Percentiles rank a stretch among this genome's conserved stretches.
phyloP scores from a whole-genome alignment of 352 stramenopile species.

The Globisporangium iwayamae region DNA sequence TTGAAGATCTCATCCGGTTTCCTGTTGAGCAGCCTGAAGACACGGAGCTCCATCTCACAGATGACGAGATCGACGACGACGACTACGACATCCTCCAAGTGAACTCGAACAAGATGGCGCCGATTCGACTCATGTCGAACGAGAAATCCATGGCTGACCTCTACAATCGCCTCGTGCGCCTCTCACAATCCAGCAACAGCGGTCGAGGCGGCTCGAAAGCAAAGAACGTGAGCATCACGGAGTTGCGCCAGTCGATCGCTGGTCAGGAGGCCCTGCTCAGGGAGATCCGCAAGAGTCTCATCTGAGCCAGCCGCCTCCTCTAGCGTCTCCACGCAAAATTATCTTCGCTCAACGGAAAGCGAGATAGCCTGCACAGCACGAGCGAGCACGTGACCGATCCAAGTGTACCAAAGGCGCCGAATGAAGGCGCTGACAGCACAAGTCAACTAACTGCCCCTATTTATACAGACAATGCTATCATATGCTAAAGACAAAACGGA shows the following conservation, averaged over 20 bases:
- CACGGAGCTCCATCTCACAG: not conserved
- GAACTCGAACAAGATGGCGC: slow-evolving; percentile 11
- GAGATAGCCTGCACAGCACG: slow-evolving; percentile 1
- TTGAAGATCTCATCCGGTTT: slow-evolving; percentile 20
- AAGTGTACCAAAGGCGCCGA: not conserved
- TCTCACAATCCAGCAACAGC: slow-evolving; percentile 14
- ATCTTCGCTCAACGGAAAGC: slow-evolving; percentile 14
- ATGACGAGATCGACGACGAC: slow-evolving; percentile 13
- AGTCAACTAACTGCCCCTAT: slow-evolving; percentile 3
- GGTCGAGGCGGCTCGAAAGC: not conserved
- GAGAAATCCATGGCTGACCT: slow-evolving; percentile 16
- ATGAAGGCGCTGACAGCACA: not conserved
- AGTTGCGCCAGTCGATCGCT: slow-evolving; percentile 17
- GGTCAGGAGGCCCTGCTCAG: slow-evolving; percentile 11
- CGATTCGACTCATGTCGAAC: slow-evolving; percentile 11
- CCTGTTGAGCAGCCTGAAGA: slow-evolving; percentile 11
- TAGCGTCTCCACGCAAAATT: too few species aligned
- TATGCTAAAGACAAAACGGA: not conserved
- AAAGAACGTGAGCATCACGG: slow-evolving; percentile 5
- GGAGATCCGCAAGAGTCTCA: slow-evolving; percentile 15
- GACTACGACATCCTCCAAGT: slow-evolving; percentile 8
- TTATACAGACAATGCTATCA: slow-evolving; percentile 5
- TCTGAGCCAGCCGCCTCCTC: not conserved
- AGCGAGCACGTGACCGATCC: not conserved
- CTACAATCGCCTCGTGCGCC: slow-evolving; percentile 18